phyloP scores from a whole-genome alignment of 805 yeast species.

The Maudiozyma turicensis region DNA sequence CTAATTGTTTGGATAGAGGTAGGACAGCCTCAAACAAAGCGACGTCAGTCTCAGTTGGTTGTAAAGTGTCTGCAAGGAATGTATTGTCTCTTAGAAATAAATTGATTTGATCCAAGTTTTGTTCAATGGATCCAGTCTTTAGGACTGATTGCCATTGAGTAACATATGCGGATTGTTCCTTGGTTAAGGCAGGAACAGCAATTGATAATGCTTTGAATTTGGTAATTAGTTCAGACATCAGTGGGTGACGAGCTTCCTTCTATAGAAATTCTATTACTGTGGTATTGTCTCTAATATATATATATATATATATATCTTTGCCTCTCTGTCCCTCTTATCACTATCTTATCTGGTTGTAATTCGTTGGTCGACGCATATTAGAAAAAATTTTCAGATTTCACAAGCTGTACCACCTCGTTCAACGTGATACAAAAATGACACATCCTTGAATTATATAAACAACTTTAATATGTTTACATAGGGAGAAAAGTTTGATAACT shows the following conservation, averaged over 20 bases:
- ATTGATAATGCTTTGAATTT: constrained; percentile 22
- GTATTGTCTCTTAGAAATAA: constrained; percentile 58
- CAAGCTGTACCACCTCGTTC: neutral
- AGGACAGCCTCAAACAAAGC: constrained; percentile 56
- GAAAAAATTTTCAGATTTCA: neutral
- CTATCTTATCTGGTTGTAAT: neutral
- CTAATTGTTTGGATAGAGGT: constrained; percentile 50
- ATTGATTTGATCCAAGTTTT: constrained; percentile 50
- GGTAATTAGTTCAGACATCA: constrained; percentile 25
- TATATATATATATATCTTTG: neutral
- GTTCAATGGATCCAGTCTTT: constrained; percentile 43
- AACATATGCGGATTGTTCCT: constrained; percentile 57
- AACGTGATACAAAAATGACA: neutral
- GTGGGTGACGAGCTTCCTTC: neutral
- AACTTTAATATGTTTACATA: no score
- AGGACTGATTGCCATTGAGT: constrained; percentile 76
- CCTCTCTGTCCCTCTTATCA: neutral
- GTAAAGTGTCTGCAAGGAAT: constrained; percentile 53
- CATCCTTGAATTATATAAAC: no score
- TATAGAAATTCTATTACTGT: no score
- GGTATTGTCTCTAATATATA: neutral
- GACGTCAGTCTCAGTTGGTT: constrained; percentile 62
- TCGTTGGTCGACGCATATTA: neutral
- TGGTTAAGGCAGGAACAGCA: constrained; percentile 23
- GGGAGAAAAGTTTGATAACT: neutral